Evolutionary conservation across 305 asterid species (phyloP), one percentile per base, ranked within the genome.

Genomic region (Rubia peregrina): DNA sequence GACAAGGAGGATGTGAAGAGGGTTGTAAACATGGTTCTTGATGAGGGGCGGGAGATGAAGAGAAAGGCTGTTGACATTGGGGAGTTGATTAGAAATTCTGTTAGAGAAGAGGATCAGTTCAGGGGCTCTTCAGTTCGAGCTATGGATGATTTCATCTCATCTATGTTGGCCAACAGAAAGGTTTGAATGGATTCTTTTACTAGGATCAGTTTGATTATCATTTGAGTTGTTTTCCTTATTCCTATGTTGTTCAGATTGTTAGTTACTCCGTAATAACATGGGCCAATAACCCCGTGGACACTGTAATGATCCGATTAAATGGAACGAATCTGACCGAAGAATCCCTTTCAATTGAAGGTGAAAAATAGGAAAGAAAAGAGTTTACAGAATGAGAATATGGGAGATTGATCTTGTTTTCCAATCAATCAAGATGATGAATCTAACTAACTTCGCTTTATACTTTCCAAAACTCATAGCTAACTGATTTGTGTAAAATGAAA

Each of bases 81-180:
- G 9, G 84, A 77, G 62, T 51, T 77, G 79, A 91, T 94, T 4
- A 85, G 95, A 53, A 84, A 53, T 16, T 80, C 95, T 13, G 75
- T 85, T 33, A 72, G 42, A 7, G 92, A 87, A 68, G 88, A 82
- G 24, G 86, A 68, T 26, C 71, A 76, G 5, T 1, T 61, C 0
- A 80, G 69, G 48, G 98, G 97, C 2, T 89, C 97, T 74, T 82
- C 96, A 0, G 46, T 59, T 13, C 76, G 68, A 72, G 88, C 93
- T 17, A 77, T 86, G 80, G 95, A 87, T 79, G 81, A 83, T 44
- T 92, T 87, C 75, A 80, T 89, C 21, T 68, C 86, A 64, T 74
- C 83, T 6, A 64, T 88, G 5, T 71, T 84, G 61, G 74, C 78
- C 46, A 56, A 49, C 61, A 49, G 55, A 65, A 67, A 77, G 61